phyloP scores from a whole-genome alignment of 768 basidiomycete species.

The Amylocystis lapponica region DNA sequence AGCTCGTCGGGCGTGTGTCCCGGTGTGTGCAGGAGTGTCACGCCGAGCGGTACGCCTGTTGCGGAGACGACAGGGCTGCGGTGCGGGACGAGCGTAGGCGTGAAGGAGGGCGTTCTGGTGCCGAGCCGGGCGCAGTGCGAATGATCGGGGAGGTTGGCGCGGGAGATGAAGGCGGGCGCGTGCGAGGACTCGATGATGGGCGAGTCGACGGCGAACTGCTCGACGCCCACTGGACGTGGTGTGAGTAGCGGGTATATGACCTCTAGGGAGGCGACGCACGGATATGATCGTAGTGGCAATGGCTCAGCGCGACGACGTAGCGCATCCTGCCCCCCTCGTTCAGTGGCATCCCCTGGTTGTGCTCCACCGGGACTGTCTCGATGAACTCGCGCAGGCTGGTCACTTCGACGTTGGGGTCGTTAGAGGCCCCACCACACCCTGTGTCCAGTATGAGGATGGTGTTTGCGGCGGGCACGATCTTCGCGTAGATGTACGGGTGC shows the following conservation, averaged over 20 bases:
- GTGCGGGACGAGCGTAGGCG: conserved; percentile 41
- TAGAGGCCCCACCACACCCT: conserved; percentile 46
- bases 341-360: conserved; percentile 38
- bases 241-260: conserved; percentile 1
- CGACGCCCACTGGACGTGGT: conserved; percentile 36
- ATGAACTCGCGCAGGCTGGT: conserved; percentile 44
- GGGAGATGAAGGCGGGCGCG: conserved; percentile 38
- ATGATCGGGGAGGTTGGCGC: conserved; percentile 35
- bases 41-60: conserved; percentile 24
- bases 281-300: conserved; percentile 58
- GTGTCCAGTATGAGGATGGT: conserved; percentile 49
- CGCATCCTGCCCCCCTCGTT: conserved; percentile 36
- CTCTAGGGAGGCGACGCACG: conserved; percentile 30
- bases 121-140: conserved; percentile 40
- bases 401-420: conserved; percentile 33
- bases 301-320: conserved; percentile 45
- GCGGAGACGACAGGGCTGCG: conserved; percentile 27
- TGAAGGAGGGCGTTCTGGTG: conserved; percentile 40
- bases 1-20: conserved; percentile 57
- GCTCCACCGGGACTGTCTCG: conserved; percentile 37
- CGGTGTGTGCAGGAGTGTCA: conserved; percentile 47
- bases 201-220: conserved; percentile 44
- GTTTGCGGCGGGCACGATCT: conserved; percentile 31
- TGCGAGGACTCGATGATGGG: conserved; percentile 44
- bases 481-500: conserved; percentile 51